phyloP scores from a whole-genome alignment of 176 grass and related monocot species.

The Pontederia paniculata region DNA sequence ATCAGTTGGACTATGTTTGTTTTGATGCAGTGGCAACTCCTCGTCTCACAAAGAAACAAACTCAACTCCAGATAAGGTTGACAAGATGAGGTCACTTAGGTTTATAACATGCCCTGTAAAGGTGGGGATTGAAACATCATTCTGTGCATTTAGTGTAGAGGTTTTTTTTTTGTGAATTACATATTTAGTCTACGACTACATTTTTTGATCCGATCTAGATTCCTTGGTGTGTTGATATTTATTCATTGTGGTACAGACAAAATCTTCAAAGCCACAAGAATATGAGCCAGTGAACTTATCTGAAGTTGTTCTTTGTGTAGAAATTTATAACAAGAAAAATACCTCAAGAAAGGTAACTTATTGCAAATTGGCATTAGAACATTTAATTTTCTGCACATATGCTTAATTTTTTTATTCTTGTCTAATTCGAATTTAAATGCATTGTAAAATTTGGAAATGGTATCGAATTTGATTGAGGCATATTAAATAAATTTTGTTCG shows the following conservation, averaged over 20 bases:
- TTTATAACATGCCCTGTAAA: slow-evolving; percentile 46
- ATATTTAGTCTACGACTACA: not conserved
- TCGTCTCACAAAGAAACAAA: slow-evolving; percentile 30
- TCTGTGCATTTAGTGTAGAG: not conserved
- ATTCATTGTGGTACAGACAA: slow-evolving; percentile 28
- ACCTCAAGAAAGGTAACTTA: slow-evolving; percentile 10
- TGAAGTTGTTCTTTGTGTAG: slow-evolving; percentile 70
- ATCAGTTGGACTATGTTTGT: not conserved
- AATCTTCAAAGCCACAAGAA: slow-evolving; percentile 40
- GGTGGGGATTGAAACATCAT: slow-evolving; percentile 12
- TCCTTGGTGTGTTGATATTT: not conserved
- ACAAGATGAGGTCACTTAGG: slow-evolving; percentile 65
- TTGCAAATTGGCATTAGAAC: not conserved
- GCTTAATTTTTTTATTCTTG: too few species aligned
- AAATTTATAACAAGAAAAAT: slow-evolving; percentile 62
- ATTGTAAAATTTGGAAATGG: too few species aligned
- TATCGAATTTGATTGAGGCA: too few species aligned
- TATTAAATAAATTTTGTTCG: too few species aligned
- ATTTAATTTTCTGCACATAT: too few species aligned
- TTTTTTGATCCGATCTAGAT: not conserved
- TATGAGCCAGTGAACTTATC: slow-evolving; percentile 49
- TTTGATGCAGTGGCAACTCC: slow-evolving; percentile 54
- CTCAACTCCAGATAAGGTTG: slow-evolving; percentile 34
- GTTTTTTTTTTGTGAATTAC: not conserved
- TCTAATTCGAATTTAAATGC: too few species aligned